Conservation (phyloP, 371 early-diverging fungal species). For the Massospora cicadina region DNA sequence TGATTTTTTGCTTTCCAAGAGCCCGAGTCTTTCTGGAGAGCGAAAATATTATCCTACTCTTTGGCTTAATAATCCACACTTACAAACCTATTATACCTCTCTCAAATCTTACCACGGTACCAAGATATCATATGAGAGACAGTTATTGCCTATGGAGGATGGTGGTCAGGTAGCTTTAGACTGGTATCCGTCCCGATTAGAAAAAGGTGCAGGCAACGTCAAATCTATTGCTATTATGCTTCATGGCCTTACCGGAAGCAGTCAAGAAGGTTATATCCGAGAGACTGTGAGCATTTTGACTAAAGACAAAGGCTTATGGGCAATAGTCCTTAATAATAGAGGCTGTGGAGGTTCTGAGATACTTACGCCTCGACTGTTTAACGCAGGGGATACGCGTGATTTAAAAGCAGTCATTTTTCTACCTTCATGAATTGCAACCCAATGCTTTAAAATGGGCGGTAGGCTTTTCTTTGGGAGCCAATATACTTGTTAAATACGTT, state of each 20-base stretch:
- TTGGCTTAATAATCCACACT: constrained; percentile 37
- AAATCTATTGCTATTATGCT: constrained; percentile 51
- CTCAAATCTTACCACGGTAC: constrained; percentile 15
- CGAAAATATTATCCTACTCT: constrained; percentile 23
- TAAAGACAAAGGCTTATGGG: constrained; percentile 37
- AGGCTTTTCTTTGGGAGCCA: constrained; percentile 83
- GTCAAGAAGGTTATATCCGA: constrained; percentile 8
- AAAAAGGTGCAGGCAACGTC: background rate
- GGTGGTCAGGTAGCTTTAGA: constrained; percentile 76
- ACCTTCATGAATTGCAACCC: constrained; percentile 34
- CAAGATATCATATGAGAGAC: constrained; percentile 33
- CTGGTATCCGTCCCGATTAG: constrained; percentile 50
- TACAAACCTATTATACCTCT: constrained; percentile 41
- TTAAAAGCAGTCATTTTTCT: constrained; percentile 34
- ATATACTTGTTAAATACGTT: constrained; percentile 75
- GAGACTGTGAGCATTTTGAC: constrained; percentile 35
- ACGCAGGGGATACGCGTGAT: constrained; percentile 71
- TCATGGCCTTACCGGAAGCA: constrained; percentile 81
- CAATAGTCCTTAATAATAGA: constrained; percentile 73
- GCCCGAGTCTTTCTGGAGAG: background rate
- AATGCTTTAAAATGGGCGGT: constrained; percentile 48
- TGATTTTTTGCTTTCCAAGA: background rate
- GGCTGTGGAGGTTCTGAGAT: constrained; percentile 66
- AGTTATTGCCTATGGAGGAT: constrained; percentile 22
- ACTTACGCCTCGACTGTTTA: constrained; percentile 59